Evolutionary conservation across 306 rosid genomes (phyloP).

Genomic region (Malus domestica): DNA sequence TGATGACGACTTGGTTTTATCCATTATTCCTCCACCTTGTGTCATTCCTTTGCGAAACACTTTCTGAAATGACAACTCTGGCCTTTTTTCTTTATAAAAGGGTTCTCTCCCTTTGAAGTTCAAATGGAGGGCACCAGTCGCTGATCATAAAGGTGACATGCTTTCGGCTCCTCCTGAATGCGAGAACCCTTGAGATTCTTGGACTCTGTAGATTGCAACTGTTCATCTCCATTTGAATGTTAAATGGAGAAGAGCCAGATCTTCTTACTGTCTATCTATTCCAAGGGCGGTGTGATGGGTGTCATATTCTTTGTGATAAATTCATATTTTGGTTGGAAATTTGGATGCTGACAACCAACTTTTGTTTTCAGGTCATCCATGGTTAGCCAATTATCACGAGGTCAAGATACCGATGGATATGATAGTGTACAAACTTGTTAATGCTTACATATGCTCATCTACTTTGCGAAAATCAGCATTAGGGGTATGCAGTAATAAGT

Average conservation of each 20-base stretch:
- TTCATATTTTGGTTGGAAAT: neutral
- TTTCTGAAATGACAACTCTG: neutral
- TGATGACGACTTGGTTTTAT: neutral
- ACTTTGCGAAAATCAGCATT: slow-evolving; percentile 72
- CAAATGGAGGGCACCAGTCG: neutral
- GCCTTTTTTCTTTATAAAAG: neutral
- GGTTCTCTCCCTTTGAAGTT: neutral
- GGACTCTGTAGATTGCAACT: neutral
- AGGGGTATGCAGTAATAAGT: slow-evolving; percentile 37
- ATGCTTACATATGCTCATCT: slow-evolving; percentile 59
- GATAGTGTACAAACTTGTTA: slow-evolving; percentile 59
- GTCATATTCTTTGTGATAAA: neutral
- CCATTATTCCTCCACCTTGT: neutral
- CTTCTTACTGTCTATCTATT: slow-evolving; percentile 16
- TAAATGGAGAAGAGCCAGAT: neutral
- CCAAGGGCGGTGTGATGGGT: neutral
- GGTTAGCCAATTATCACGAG: slow-evolving; percentile 49
- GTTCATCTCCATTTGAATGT: neutral
- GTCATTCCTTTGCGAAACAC: neutral
- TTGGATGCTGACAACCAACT: slow-evolving; percentile 5
- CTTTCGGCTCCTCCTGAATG: neutral
- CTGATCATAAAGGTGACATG: neutral
- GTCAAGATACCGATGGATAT: slow-evolving; percentile 59
- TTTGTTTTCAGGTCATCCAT: slow-evolving; percentile 62
- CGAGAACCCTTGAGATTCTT: neutral